These are phyloP conservation scores for Blastobotrys robertii DNA, from an alignment of 805 yeast genomes.

Conservation along the genomic window DNA sequence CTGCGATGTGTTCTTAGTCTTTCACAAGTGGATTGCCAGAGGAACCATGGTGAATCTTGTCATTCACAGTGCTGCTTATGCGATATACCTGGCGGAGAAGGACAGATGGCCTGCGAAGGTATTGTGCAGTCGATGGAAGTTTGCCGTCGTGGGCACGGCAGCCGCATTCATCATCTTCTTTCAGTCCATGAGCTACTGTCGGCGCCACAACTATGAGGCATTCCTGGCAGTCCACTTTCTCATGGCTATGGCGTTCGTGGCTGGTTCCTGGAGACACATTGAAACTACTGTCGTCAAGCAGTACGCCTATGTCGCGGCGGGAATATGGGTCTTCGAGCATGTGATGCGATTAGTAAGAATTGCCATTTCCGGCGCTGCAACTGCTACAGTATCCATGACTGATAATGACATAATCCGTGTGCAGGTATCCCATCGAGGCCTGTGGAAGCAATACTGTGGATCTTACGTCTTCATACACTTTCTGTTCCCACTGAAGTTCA, in stretches of 20 bases:
- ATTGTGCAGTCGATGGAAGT: conserved; percentile 6
- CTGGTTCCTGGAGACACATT: conserved; percentile 52
- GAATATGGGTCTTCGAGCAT: conserved; percentile 65
- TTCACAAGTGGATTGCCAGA: conserved; percentile 57
- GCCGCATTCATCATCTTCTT: conserved; percentile 35
- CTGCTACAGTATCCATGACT: conserved; percentile 17
- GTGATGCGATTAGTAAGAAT: conserved; percentile 46
- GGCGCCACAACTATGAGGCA: conserved; percentile 47
- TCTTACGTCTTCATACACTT: conserved; percentile 49
- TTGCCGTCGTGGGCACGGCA: conserved; percentile 37
- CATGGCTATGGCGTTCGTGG: conserved; percentile 43
- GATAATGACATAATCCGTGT: conserved; percentile 15
- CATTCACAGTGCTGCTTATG: conserved; percentile 48
- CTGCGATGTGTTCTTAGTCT: conserved; percentile 48
- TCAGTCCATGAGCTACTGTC: conserved; percentile 41
- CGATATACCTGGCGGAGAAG: conserved; percentile 30
- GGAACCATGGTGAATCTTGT: conserved; percentile 38
- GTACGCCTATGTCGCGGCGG: conserved; percentile 44
- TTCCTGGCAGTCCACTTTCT: conserved; percentile 49
- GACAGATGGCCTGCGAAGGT: conserved; percentile 4
- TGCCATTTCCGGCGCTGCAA: conserved; percentile 41
- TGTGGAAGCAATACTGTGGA: conserved; percentile 45
- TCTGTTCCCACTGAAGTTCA: conserved; percentile 40
- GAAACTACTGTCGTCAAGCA: conserved; percentile 33
- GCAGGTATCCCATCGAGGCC: conserved; percentile 30